Conservation (phyloP, 257 asterid species). For the Lycium barbarum region DNA sequence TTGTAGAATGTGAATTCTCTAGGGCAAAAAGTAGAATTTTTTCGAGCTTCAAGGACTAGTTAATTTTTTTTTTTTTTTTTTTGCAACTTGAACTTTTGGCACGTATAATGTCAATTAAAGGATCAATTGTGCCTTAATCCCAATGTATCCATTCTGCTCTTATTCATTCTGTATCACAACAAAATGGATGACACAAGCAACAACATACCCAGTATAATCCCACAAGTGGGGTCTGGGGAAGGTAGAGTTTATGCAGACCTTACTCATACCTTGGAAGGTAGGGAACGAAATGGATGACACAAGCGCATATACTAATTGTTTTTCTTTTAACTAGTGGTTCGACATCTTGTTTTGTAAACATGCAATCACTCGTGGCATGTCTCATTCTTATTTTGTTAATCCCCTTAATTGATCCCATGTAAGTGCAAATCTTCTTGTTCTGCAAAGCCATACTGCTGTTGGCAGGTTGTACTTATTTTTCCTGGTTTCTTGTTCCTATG, state of each 20-base stretch:
- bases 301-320: background rate
- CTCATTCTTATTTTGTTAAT: background rate
- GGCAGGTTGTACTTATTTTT: background rate
- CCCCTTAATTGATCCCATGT: background rate
- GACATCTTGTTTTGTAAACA: background rate
- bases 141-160: background rate
- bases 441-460: background rate
- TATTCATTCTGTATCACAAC: background rate
- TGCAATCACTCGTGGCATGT: background rate
- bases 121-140: background rate
- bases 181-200: background rate
- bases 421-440: background rate
- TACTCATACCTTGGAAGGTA: background rate
- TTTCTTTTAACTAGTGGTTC: slow-evolving; percentile 2
- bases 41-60: background rate
- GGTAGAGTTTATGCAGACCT: too few relatives aligned
- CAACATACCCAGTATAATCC: too few relatives aligned
- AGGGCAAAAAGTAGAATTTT: background rate
- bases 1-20: background rate
- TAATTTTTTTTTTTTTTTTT: background rate
- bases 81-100: background rate
- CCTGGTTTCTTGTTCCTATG: background rate
- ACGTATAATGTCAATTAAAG: background rate
- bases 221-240: too few relatives aligned
- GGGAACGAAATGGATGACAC: background rate